Conservation (phyloP, 179 eudicot species). For the Amaranthus tricolor region DNA sequence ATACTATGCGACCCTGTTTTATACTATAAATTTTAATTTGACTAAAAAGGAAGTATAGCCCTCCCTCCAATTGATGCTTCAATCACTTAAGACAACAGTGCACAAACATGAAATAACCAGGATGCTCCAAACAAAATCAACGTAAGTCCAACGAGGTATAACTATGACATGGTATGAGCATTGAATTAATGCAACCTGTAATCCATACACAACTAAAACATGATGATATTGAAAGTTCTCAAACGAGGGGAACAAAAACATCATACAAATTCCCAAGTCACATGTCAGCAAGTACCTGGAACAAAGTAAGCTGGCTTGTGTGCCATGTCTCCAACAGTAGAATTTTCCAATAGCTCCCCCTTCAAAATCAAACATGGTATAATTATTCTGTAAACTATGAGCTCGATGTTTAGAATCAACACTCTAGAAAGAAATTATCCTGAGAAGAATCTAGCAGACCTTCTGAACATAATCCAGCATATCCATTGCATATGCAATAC, state of each 20-base stretch:
- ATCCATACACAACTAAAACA: neutral
- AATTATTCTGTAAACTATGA: constrained; percentile 50
- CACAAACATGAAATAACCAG: neutral
- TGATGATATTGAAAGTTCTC: neutral
- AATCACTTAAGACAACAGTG: no score
- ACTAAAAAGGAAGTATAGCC: neutral
- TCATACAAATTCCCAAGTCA: neutral
- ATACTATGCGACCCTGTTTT: no score
- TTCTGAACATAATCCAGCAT: constrained; percentile 78
- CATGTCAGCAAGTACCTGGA: constrained; percentile 60
- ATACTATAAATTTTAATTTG: neutral
- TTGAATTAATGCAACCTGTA: neutral
- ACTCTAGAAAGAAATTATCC: neutral
- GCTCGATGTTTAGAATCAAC: constrained; percentile 26
- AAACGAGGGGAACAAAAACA: neutral
- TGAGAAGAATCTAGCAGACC: constrained; percentile 44
- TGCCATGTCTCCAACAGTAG: constrained; percentile 81
- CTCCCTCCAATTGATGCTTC: neutral
- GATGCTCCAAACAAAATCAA: neutral
- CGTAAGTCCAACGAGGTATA: neutral
- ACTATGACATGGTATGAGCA: neutral
- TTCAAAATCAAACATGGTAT: constrained; percentile 56
- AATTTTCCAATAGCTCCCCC: constrained; percentile 86
- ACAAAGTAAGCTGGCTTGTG: constrained; percentile 95
- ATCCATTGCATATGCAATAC: constrained; percentile 98